Conservation (phyloP, 495 filamentous ascomycete genomes). For the Xylaria grammica region DNA sequence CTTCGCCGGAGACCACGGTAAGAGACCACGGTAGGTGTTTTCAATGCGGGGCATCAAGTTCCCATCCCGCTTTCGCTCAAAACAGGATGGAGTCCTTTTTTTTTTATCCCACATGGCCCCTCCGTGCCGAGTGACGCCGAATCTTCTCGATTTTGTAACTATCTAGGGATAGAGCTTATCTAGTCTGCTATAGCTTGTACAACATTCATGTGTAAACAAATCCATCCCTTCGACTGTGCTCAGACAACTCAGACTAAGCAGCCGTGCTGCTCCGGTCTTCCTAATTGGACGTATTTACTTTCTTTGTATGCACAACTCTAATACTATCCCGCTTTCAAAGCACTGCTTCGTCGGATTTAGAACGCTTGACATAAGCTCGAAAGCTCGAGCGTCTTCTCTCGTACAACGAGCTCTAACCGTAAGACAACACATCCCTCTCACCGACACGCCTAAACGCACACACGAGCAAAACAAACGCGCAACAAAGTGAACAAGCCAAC, state of each 20-base stretch:
- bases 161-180: neutral
- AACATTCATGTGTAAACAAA: no score
- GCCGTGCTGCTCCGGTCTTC: no score
- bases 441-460: no score
- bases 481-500: neutral
- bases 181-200: neutral
- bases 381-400: no score
- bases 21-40: no score
- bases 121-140: slow-evolving; percentile 14
- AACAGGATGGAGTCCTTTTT: neutral
- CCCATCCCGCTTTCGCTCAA: slow-evolving; percentile 11
- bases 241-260: no score
- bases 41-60: slow-evolving; percentile 5
- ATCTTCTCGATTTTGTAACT: slow-evolving; percentile 23
- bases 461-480: neutral
- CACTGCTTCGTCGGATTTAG: neutral
- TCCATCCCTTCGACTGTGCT: no score
- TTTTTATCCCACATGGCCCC: neutral
- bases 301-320: neutral
- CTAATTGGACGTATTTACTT: neutral
- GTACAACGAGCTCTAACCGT: no score
- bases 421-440: no score
- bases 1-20: no score
- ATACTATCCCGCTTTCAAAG: neutral
- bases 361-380: no score